These are phyloP conservation scores for Helminthosporium solani DNA, from an alignment of 2,329 filamentous ascomycete species.

Conservation along the genomic window DNA sequence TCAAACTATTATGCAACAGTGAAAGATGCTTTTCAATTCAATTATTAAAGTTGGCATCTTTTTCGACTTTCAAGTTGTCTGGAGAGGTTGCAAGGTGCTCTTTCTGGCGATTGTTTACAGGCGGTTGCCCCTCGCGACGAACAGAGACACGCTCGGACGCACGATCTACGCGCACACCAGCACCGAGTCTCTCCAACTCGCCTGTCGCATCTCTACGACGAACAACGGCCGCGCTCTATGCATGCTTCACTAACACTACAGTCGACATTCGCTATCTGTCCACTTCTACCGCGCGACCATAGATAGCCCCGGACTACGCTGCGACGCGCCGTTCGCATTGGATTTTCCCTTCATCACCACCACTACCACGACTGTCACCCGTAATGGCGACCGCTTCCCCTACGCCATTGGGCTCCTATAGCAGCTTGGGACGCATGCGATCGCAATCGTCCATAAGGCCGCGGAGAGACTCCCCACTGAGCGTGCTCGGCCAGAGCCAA, in stretches of 20 bases:
- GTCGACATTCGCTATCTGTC: constrained; percentile 42
- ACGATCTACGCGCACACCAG: constrained; percentile 20
- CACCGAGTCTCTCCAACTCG: constrained; percentile 20
- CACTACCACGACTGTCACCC: background rate
- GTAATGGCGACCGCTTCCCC: constrained; percentile 44
- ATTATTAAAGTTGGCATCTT: too few species aligned
- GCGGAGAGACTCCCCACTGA: constrained; percentile 50
- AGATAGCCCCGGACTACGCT: constrained; percentile 22
- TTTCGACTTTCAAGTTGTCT: too few species aligned
- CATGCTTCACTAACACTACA: constrained; percentile 42
- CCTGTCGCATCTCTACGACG: constrained; percentile 39
- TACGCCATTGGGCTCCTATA: constrained; percentile 43
- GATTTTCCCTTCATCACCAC: background rate
- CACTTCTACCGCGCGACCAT: constrained; percentile 13
- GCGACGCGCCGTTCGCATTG: constrained; percentile 11
- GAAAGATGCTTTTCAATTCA: too few species aligned
- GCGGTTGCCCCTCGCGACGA: constrained; percentile 24
- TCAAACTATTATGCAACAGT: too few species aligned
- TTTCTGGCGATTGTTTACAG: constrained; percentile 11
- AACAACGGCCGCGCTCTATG: constrained; percentile 40
- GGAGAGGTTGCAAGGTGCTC: too few species aligned
- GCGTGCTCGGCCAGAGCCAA: constrained; percentile 46
- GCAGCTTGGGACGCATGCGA: constrained; percentile 37
- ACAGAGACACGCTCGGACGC: constrained; percentile 19
- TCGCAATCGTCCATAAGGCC: constrained; percentile 37